These are phyloP conservation scores for Rhytidiadelphus loreus DNA, from an alignment of 225 moss, liverwort and hornwort species.

Conservation along the genomic window DNA sequence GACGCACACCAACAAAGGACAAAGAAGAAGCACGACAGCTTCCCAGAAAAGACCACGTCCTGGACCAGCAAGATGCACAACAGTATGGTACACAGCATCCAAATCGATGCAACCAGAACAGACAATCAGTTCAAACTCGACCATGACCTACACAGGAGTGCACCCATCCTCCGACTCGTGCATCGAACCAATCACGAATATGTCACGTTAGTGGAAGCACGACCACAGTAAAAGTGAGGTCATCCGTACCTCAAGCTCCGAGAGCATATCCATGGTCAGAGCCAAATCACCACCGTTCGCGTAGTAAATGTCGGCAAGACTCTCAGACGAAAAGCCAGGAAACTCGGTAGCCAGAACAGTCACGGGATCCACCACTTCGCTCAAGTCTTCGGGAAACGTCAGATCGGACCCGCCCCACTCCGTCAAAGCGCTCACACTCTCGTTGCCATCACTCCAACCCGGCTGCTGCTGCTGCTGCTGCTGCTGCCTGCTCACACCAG, in stretches of 20 bases:
- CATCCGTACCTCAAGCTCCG: conserved; percentile 40
- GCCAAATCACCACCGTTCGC: conserved; percentile 57
- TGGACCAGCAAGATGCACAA: background rate
- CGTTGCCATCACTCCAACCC: conserved; percentile 24
- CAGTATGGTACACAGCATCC: background rate
- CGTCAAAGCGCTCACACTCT: background rate
- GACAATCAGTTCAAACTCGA: background rate
- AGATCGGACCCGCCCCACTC: conserved; percentile 36
- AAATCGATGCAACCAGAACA: background rate
- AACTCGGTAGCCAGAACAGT: conserved; percentile 27
- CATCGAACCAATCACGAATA: background rate
- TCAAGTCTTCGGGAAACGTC: conserved; percentile 34
- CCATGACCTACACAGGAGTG: background rate
- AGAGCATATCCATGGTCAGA: conserved; percentile 47
- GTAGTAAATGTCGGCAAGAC: conserved; percentile 46
- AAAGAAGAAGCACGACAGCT: too few relatives aligned
- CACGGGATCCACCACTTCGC: conserved; percentile 27
- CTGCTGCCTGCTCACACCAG: conserved; percentile 22
- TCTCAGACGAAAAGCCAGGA: conserved; percentile 47
- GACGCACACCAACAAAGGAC: background rate
- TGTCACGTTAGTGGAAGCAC: background rate
- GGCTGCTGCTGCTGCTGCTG: conserved; percentile 10
- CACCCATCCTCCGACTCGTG: background rate
- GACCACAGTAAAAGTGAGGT: too few relatives aligned
- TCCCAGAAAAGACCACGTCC: too few relatives aligned